These are phyloP conservation scores for Pythium aquatile DNA, from an alignment of 352 stramenopile genomes.

Conservation along the genomic window DNA sequence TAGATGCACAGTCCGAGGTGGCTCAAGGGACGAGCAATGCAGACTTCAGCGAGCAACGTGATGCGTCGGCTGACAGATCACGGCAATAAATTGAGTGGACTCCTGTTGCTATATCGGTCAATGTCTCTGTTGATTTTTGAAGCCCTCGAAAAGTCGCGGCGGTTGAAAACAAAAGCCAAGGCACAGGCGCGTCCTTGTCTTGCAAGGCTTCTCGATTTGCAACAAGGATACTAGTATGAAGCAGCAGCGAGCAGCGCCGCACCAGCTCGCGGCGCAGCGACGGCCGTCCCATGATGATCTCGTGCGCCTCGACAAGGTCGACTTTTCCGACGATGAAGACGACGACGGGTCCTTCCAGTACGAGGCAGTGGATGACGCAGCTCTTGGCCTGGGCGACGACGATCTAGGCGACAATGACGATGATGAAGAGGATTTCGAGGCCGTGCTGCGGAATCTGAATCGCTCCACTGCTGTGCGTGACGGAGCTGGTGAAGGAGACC, in stretches of 20 bases:
- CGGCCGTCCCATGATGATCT: conserved; percentile 61
- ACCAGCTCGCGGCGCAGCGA: conserved; percentile 28
- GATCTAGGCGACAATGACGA: conserved; percentile 79
- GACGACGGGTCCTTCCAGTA: conserved; percentile 86
- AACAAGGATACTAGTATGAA: conserved; percentile 10
- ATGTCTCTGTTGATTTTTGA: neutral
- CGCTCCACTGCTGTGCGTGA: conserved; percentile 43
- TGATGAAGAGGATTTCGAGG: conserved; percentile 88
- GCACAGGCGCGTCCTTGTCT: neutral
- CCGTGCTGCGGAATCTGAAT: conserved; percentile 71
- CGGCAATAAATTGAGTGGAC: neutral
- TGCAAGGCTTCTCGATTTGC: neutral
- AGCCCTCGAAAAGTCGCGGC: conserved; percentile 10
- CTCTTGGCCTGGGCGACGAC: conserved; percentile 45
- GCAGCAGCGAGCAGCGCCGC: conserved; percentile 26
- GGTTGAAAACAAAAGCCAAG: neutral
- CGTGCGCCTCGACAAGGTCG: conserved; percentile 84
- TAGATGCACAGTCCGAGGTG: neutral
- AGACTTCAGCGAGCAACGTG: neutral
- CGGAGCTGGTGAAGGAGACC: neutral
- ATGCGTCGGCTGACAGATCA: neutral
- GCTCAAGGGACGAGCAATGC: neutral
- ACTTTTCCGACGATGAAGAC: conserved; percentile 85
- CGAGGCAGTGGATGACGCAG: conserved; percentile 62
- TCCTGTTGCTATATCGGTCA: neutral